phyloP scores from a whole-genome alignment of 2,329 filamentous ascomycete genomes.

The Verticillium klebahnii region DNA sequence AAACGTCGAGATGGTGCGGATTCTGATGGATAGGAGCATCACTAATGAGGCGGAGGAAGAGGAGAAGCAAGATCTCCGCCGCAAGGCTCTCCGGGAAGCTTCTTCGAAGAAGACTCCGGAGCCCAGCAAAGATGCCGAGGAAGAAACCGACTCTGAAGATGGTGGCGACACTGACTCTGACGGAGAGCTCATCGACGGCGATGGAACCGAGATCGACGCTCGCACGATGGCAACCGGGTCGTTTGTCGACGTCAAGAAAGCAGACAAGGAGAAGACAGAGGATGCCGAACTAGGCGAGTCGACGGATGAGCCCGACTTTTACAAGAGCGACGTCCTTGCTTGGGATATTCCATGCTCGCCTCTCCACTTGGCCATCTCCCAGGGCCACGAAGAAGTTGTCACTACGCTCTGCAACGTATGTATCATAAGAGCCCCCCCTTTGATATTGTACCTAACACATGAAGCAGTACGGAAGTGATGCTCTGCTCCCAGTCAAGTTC shows the following conservation, averaged over 20 bases:
- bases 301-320: slow-evolving; percentile 67
- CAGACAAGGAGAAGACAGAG: slow-evolving; percentile 26
- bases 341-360: slow-evolving; percentile 75
- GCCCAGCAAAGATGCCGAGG: slow-evolving; percentile 12
- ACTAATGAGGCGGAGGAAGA: slow-evolving; percentile 67
- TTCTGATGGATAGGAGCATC: slow-evolving; percentile 68
- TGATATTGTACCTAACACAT: slow-evolving; percentile 6
- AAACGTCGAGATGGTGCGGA: slow-evolving; percentile 61
- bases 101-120: slow-evolving; percentile 16
- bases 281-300: slow-evolving; percentile 45
- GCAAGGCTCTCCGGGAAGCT: slow-evolving; percentile 28
- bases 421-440: background rate
- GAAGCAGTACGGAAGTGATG: slow-evolving; percentile 68
- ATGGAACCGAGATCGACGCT: slow-evolving; percentile 46
- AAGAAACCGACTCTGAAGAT: slow-evolving; percentile 19
- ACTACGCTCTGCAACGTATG: slow-evolving; percentile 59
- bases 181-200: slow-evolving; percentile 39
- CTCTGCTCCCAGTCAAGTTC: slow-evolving; percentile 70
- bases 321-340: slow-evolving; percentile 70
- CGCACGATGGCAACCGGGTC: slow-evolving; percentile 61
- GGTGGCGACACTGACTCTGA: slow-evolving; percentile 33
- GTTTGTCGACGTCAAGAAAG: slow-evolving; percentile 62
- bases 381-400: slow-evolving; percentile 66
- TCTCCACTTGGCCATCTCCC: slow-evolving; percentile 73
- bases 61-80: slow-evolving; percentile 48